Conservation (phyloP, 176 grass and related monocot genomes). For the Tuctoria greenei region DNA sequence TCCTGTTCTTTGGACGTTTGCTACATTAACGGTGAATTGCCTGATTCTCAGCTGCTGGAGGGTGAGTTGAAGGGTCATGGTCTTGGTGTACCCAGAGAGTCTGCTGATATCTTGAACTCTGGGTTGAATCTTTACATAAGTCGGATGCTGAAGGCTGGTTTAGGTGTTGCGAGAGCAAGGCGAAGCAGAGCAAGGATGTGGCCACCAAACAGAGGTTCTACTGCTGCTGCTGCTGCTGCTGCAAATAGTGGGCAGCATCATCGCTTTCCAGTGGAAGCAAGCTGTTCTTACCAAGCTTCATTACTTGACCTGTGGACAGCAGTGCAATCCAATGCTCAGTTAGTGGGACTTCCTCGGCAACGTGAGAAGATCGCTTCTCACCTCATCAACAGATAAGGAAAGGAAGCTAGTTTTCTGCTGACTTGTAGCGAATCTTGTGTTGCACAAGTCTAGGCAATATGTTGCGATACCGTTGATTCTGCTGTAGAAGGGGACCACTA, state of each 20-base stretch:
- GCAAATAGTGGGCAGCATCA: slow-evolving; percentile 26
- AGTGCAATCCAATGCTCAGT: slow-evolving; percentile 45
- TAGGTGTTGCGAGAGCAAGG: slow-evolving; percentile 60
- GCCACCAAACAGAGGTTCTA: slow-evolving; percentile 20
- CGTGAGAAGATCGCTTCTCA: slow-evolving; percentile 53
- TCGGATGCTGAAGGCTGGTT: slow-evolving; percentile 54
- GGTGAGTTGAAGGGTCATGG: slow-evolving; percentile 54
- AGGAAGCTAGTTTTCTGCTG: slow-evolving; percentile 9
- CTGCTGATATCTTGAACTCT: slow-evolving; percentile 39
- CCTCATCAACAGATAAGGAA: slow-evolving; percentile 37
- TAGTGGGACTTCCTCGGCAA: slow-evolving; percentile 32
- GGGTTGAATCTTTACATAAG: slow-evolving; percentile 59
- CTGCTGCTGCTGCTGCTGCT: slow-evolving; percentile 25
- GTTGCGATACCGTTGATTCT: slow-evolving; percentile 23
- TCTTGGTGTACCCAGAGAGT: slow-evolving; percentile 44
- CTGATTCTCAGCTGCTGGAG: slow-evolving; percentile 57
- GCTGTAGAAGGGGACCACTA: too few species aligned
- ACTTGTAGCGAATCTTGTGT: slow-evolving; percentile 22
- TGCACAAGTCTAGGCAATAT: slow-evolving; percentile 25
- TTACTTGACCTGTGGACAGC: slow-evolving; percentile 62
- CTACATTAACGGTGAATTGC: slow-evolving; percentile 56
- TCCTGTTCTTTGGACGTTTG: slow-evolving; percentile 44
- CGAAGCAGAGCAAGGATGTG: background rate
- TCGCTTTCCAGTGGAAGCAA: slow-evolving; percentile 7
- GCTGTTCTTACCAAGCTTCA: slow-evolving; percentile 44